A percentile compares a stretch with the other conserved stretches of the same genome.
Evolutionary conservation across 176 grass and related monocot genomes (phyloP).

Genomic region (Oryza meyeriana): DNA sequence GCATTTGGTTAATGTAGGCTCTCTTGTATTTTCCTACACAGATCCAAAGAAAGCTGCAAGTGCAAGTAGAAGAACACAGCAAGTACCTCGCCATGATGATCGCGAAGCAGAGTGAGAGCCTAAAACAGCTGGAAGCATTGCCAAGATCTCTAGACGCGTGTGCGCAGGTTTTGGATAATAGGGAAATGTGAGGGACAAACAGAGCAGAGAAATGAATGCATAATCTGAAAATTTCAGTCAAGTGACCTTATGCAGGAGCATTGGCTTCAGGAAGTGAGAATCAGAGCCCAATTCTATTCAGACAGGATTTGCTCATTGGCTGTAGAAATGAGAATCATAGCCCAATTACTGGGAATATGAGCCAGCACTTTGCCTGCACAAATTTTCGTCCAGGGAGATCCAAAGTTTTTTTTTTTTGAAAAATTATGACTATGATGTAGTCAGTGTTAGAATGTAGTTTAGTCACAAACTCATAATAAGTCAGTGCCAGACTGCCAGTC

Average conservation of each 20-base stretch:
- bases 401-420: neutral
- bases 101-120: constrained; percentile 54
- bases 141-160: constrained; percentile 5
- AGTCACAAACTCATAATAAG: neutral
- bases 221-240: neutral
- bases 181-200: neutral
- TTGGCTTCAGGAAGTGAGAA: neutral
- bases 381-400: neutral
- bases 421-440: neutral
- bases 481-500: neutral
- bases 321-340: neutral
- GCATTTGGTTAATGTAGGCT: neutral
- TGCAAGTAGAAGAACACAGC: constrained; percentile 80
- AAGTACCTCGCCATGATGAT: constrained; percentile 74
- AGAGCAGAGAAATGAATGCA: neutral
- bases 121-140: constrained; percentile 40
- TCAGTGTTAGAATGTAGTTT: neutral
- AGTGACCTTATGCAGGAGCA: neutral
- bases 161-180: neutral
- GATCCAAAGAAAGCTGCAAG: constrained; percentile 78
- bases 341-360: neutral
- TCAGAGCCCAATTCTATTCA: neutral
- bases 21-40: constrained; percentile 5
- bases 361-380: neutral
- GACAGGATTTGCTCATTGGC: constrained; percentile 1